Evolutionary conservation across 805 yeast genomes (phyloP), one percentile per base, ranked within the genome.

Genomic region (Vanderwaltozyma verrucispora): DNA sequence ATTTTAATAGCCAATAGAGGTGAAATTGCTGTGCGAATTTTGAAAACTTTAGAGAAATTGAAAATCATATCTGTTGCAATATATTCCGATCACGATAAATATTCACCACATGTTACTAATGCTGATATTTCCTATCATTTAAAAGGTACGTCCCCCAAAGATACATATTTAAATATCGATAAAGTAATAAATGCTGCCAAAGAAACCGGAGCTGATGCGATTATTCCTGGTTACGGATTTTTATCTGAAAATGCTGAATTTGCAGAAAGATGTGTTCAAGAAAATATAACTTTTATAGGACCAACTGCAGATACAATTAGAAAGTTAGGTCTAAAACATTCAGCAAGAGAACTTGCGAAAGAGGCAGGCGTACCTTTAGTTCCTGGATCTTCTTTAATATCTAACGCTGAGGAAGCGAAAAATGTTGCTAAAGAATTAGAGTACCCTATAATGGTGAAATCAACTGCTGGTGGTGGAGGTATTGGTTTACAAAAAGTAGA

Each of bases 391-490:
- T 94, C 86, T 8, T 69, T 92, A 47, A 77, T 89, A 27, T 65
- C 72, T 2, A 65, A 74, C 44, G 70, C 88, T 11, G 71, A 71
- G 10, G 95, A 83, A 51, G 97, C 97, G 3, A 67, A 69, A 40
- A 69, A 64, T 42, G 73, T 80, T 44, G 97, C 96, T 13, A 77
- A 74, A 14, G 64, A 72, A 50, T 67, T 89, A 35, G 82, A 73
- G 40, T 92, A 85, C 51, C 97, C 97, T 21, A 75, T 89, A 25
- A 89, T 89, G 97, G 84, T 92, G 35, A 89, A 89, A 63, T 82
- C 95, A 19, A 92, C 98, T 43, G 97, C 97, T 19, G 98, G 98
- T 58, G 98, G 98, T 54, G 98, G 98, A 62, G 98, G 98, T 64
- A 89, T 89, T 54, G 98, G 98, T 46, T 67, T 89, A 49, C 96